These are phyloP conservation scores for Hymenoscyphus fructigenus DNA, from an alignment of 2,329 filamentous ascomycete species.

Conservation along the genomic window DNA sequence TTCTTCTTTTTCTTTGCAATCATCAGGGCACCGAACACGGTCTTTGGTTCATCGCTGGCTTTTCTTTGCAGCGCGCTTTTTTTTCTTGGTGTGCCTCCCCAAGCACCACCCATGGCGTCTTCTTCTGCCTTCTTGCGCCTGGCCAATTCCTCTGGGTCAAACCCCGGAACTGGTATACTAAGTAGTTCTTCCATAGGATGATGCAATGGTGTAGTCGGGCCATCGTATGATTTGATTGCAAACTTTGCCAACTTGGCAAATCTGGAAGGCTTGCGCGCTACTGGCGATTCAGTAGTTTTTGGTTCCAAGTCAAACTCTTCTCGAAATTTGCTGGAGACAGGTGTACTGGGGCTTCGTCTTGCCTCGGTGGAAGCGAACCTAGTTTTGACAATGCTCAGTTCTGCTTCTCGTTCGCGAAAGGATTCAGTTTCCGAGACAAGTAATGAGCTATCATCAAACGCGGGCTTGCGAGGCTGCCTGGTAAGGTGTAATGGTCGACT, in stretches of 20 bases:
- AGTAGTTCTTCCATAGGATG: constrained; percentile 24
- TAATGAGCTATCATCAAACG: constrained; percentile 29
- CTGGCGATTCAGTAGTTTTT: background rate
- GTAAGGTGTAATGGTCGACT: constrained; percentile 20
- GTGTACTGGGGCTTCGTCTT: constrained; percentile 24
- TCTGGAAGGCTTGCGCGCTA: constrained; percentile 19
- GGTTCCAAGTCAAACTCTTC: constrained; percentile 32
- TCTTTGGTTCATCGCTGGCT: constrained; percentile 7
- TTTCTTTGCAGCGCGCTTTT: constrained; percentile 1
- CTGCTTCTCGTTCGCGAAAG: constrained; percentile 31
- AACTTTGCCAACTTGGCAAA: constrained; percentile 25
- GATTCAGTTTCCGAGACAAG: constrained; percentile 32
- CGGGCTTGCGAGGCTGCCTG: constrained; percentile 17
- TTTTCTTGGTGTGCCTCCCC: constrained; percentile 7
- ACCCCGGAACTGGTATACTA: constrained; percentile 22
- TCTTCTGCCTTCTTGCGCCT: background rate
- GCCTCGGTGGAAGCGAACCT: constrained; percentile 27
- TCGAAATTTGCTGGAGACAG: constrained; percentile 33
- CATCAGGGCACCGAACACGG: constrained; percentile 8
- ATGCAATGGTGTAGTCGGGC: constrained; percentile 9
- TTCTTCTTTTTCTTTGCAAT: constrained; percentile 19
- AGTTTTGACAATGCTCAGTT: constrained; percentile 27
- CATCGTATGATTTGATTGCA: constrained; percentile 22
- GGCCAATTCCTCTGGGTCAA: constrained; percentile 14
- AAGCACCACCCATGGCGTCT: constrained; percentile 4